Evolutionary conservation across 2,329 filamentous ascomycete genomes (phyloP), one percentile per base, ranked within the genome.

Genomic region (Claviceps citrina): DNA sequence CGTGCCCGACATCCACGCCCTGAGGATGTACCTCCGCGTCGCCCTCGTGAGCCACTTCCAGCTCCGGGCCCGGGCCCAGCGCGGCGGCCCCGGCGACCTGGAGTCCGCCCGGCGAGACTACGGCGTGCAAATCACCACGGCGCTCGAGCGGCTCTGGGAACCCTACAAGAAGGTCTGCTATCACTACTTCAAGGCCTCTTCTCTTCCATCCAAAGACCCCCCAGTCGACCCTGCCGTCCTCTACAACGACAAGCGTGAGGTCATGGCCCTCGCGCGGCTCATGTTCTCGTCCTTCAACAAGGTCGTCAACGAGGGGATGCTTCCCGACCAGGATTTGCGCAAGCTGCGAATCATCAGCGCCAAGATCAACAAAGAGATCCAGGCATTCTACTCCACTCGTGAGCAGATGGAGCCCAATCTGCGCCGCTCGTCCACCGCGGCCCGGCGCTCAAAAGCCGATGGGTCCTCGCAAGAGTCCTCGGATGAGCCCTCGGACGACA

Each of bases 21-120:
- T 81, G 43, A 63, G 65, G 30, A 54, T 66, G 6, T 83, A 78
- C 54, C 62, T 83, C 22, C 64, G 68, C 27, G 58, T 73, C 12
- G 69, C 74, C 4, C 59, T 76, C 33, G 62, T 61, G 36, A 68
- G 55, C 51, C 62, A 65, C 53, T 60, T 56, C 18, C 54, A 60
- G 25, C 57, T 67, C 44, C 57, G 59, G 19, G 36, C 46, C 13
- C 48, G 51, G 38, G 53, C 55, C 10, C 47, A 52, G n/a, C 42
- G 47, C 2, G 57, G 59, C 26, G 44, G 58, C n/a, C 40, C 49
- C 2, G 57, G 59, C 26, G 44, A 58, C n/a, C 40, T 49, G n/a
- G 45, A 47, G 16, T 53, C 43, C 7, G 63, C 62, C 31, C 64
- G 64, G 49, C 52, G 51, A 6, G 61, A 57, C 0, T 70, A 69